Base-by-base conservation (phyloP, 192 early-diverging fungal species). In the Coemansia sp. region DNA sequence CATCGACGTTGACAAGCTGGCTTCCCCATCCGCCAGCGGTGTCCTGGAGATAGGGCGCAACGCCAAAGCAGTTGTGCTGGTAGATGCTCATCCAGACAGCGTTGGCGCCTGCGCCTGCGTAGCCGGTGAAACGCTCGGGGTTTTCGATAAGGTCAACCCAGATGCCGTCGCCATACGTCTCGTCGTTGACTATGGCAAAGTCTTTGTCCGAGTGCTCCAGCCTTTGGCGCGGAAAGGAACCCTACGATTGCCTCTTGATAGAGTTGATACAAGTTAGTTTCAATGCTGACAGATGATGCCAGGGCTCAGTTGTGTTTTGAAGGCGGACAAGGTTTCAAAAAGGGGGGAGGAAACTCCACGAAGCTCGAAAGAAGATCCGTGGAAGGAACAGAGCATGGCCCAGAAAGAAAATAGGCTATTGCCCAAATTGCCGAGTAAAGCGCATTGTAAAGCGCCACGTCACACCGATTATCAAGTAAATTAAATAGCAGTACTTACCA, bases 81-180 rank as follows among this genome's bases (percentile, higher is more conserved):
- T 99, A 99, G 29, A 99, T 95, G n/a, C 95, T 86, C 62, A 87
- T 87, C 97, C 97, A 99, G 8, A 99, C 90, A 45, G 90, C 86
- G 29, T 84, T 85, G 40, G 96, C 89, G 42, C 91, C 90, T 17
- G 90, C 86, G 54, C 97, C 97, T 22, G 90, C 86, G 65, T 97
- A 99, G 17, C 95, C 97, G 0, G 97, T 98, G 75, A 94, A 99
- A 10, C 96, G 87, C 73, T 99, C 97, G 8, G 95, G 95, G 66
- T 99, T 99, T 34, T 89, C 89, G 2, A 87, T 62, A 20, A 99
- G 83, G 65, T 99, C 89, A 9, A 99, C 89, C 83, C 92, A 97
- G 34, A 91, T 82, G 29, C 91, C 94, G 25, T 90, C 88, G 42
- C 66, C 85, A 71, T 36, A 84, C 2, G 59, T 59, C 66, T 94